These are phyloP conservation scores for Solanum appendiculatum DNA, from an alignment of 257 asterid species.

Conservation along the genomic window DNA sequence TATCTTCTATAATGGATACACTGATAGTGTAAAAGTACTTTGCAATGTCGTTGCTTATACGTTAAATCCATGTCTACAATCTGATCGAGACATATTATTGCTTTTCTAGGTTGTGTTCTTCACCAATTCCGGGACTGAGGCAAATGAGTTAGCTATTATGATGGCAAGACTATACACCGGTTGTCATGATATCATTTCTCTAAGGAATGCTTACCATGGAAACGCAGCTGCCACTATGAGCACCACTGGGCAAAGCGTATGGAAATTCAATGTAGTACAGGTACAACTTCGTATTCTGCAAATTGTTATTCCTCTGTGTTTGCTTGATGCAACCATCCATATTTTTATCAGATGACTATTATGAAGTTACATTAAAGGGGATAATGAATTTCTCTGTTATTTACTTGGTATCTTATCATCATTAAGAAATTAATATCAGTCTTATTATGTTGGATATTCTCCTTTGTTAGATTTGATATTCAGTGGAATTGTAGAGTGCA, in stretches of 20 bases:
- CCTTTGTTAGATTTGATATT: not conserved
- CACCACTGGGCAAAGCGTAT: slow-evolving; percentile 75
- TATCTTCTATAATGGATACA: not conserved
- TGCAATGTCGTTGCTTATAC: not conserved
- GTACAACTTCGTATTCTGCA: slow-evolving; percentile 12
- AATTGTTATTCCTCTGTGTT: not conserved
- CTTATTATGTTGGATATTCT: not conserved
- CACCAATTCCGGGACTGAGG: slow-evolving; percentile 96
- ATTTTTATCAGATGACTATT: not conserved
- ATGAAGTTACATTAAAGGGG: not conserved
- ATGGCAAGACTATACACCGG: slow-evolving; percentile 71
- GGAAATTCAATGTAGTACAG: slow-evolving; percentile 88
- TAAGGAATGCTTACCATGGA: slow-evolving; percentile 92
- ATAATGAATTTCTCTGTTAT: not conserved
- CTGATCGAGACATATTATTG: not conserved
- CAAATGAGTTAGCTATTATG: slow-evolving; percentile 83
- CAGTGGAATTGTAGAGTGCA: not conserved
- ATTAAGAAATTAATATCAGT: not conserved
- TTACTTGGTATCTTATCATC: not conserved
- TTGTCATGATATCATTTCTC: slow-evolving; percentile 65
- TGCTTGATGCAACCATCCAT: not conserved
- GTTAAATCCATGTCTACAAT: not conserved
- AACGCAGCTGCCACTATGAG: slow-evolving; percentile 88
- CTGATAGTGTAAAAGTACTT: not conserved
- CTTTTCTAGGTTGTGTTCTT: slow-evolving; percentile 68